phyloP scores from a whole-genome alignment of 768 basidiomycete species.

The Candolleomyces eurysporus region DNA sequence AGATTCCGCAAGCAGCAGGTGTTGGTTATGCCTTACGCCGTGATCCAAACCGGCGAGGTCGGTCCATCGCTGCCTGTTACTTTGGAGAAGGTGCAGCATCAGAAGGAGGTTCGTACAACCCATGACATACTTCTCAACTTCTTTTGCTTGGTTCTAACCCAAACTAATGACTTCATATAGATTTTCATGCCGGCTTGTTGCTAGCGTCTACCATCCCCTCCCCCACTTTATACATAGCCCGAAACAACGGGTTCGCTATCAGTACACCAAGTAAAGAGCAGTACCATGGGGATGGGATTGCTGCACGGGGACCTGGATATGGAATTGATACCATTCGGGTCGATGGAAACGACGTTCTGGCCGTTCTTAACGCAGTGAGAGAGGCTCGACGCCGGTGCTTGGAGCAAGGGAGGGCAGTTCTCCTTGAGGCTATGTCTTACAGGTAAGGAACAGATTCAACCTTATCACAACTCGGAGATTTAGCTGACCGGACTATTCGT shows the following conservation, averaged over 20 bases:
- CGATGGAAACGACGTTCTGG: constrained; percentile 90
- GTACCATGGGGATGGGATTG: constrained; percentile 91
- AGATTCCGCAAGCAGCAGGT: constrained; percentile 93
- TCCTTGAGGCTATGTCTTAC: constrained; percentile 91
- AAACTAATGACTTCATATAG: constrained; percentile 27
- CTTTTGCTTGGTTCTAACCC: not conserved
- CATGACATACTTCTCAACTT: not conserved
- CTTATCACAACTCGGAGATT: not conserved
- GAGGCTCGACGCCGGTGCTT: constrained; percentile 72
- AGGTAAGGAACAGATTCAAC: constrained; percentile 42
- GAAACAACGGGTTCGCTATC: constrained; percentile 93
- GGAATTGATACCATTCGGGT: constrained; percentile 90
- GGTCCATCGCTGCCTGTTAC: constrained; percentile 81
- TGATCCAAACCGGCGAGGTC: constrained; percentile 61
- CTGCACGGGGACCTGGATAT: constrained; percentile 87
- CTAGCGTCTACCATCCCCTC: constrained; percentile 75
- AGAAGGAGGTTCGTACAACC: constrained; percentile 61
- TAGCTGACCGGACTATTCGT: constrained; percentile 3
- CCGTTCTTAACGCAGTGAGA: constrained; percentile 71
- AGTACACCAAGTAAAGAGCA: constrained; percentile 90
- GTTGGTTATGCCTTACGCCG: constrained; percentile 88
- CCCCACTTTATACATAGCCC: constrained; percentile 70
- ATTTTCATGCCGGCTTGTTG: constrained; percentile 90
- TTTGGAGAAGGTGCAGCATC: constrained; percentile 95
- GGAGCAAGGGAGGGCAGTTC: constrained; percentile 76